These are phyloP conservation scores for Citrullus mucosospermus DNA, from an alignment of 306 rosid genomes.

Conservation along the genomic window DNA sequence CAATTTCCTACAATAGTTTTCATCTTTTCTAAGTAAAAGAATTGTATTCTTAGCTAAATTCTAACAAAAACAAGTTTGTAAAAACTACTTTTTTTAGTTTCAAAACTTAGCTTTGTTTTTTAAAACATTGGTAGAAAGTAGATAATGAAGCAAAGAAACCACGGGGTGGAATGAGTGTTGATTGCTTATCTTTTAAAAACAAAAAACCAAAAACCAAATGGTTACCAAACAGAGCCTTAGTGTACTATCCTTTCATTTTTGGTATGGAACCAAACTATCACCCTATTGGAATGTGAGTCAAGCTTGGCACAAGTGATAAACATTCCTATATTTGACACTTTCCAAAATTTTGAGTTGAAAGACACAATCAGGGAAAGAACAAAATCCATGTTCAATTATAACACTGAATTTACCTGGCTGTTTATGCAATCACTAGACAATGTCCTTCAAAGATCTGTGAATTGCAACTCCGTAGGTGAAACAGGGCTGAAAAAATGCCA, in stretches of 20 bases:
- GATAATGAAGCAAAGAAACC: too few species aligned
- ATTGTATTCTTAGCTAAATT: too few species aligned
- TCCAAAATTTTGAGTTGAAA: background rate
- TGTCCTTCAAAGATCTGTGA: background rate
- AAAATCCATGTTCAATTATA: background rate
- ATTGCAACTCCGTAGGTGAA: conserved; percentile 3
- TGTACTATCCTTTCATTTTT: background rate
- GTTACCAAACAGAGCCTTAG: background rate
- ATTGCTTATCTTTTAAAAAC: too few species aligned
- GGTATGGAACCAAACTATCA: background rate
- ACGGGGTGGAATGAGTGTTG: too few species aligned
- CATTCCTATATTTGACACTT: background rate
- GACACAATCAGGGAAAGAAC: background rate
- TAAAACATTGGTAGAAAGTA: too few species aligned
- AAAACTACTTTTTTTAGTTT: too few species aligned
- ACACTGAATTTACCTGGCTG: background rate
- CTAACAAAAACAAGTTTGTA: too few species aligned
- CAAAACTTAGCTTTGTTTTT: too few species aligned
- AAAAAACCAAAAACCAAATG: too few species aligned
- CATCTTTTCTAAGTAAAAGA: too few species aligned
- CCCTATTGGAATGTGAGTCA: background rate
- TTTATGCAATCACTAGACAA: background rate
- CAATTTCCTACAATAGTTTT: too few species aligned
- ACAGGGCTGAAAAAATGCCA: conserved; percentile 63
- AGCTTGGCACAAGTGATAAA: background rate